These are phyloP conservation scores for Sparassis latifolia DNA, from an alignment of 1,284 basidiomycete genomes.

Conservation along the genomic window DNA sequence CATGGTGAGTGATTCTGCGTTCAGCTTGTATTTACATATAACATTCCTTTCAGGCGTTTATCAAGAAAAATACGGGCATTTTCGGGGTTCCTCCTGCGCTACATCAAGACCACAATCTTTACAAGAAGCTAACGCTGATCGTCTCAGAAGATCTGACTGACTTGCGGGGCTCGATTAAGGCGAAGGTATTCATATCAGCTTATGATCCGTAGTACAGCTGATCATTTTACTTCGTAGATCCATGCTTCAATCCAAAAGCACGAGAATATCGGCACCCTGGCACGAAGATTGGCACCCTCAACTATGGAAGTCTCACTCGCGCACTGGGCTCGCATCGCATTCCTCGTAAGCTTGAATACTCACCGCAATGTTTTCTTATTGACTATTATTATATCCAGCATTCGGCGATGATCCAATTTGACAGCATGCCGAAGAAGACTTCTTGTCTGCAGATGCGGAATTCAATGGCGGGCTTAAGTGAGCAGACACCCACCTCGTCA, in stretches of 20 bases:
- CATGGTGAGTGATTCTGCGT: neutral
- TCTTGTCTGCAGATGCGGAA: neutral
- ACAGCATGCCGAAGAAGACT: neutral
- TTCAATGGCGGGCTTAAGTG: neutral
- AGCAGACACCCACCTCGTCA: neutral
- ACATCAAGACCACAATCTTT: neutral
- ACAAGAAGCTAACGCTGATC: neutral
- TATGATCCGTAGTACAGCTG: neutral
- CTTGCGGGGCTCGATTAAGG: neutral
- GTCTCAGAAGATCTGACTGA: neutral
- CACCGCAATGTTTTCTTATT: neutral
- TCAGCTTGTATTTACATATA: neutral
- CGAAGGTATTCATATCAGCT: neutral
- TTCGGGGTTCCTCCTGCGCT: neutral
- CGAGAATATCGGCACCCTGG: neutral
- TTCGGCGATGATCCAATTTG: neutral
- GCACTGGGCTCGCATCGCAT: neutral
- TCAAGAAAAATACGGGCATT: neutral
- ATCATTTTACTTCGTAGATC: neutral
- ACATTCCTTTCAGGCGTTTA: neutral
- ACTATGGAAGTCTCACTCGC: neutral
- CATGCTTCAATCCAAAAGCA: neutral
- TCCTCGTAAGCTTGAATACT: neutral
- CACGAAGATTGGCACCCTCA: neutral
- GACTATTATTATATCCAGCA: neutral